Evolutionary conservation across 805 yeast genomes (phyloP).

Genomic region (Metschnikowia dekortorum): DNA sequence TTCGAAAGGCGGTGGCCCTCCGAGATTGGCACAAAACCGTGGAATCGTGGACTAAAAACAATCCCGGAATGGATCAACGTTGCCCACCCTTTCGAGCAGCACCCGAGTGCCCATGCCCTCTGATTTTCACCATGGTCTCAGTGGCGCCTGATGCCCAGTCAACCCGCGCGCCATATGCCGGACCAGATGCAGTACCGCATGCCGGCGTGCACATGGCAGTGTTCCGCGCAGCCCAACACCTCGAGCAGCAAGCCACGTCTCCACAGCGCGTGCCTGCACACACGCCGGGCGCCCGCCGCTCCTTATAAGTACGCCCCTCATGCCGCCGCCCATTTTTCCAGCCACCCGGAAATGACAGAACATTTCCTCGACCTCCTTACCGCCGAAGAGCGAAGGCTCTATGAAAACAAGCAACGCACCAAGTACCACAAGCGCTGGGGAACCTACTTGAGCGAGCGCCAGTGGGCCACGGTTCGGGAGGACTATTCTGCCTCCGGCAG

Average conservation of each 20-base stretch:
- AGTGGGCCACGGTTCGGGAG: constrained; percentile 72
- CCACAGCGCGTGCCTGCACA: neutral
- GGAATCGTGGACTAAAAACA: too few species aligned
- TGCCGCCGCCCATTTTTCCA: neutral
- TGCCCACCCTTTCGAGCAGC: too few species aligned
- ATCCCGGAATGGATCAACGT: too few species aligned
- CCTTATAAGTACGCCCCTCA: neutral
- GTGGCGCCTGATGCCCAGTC: too few species aligned
- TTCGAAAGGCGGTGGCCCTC: too few species aligned
- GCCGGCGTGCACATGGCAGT: neutral
- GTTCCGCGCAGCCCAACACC: constrained; percentile 1
- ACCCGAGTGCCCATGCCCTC: too few species aligned
- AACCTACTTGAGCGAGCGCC: constrained; percentile 81
- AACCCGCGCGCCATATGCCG: neutral
- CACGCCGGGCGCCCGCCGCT: neutral
- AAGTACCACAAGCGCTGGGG: constrained; percentile 89
- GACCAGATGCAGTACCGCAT: neutral
- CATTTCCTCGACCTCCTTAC: constrained; percentile 20
- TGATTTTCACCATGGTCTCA: too few species aligned
- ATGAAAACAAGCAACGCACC: constrained; percentile 26
- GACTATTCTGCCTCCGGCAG: constrained; percentile 84
- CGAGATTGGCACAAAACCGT: too few species aligned
- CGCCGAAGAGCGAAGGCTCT: constrained; percentile 37
- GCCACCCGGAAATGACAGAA: constrained; percentile 2
- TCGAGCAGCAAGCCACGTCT: constrained; percentile 2